Base-by-base conservation (phyloP, 495 filamentous ascomycete genomes). In the Annulohypoxylon moriforme region DNA sequence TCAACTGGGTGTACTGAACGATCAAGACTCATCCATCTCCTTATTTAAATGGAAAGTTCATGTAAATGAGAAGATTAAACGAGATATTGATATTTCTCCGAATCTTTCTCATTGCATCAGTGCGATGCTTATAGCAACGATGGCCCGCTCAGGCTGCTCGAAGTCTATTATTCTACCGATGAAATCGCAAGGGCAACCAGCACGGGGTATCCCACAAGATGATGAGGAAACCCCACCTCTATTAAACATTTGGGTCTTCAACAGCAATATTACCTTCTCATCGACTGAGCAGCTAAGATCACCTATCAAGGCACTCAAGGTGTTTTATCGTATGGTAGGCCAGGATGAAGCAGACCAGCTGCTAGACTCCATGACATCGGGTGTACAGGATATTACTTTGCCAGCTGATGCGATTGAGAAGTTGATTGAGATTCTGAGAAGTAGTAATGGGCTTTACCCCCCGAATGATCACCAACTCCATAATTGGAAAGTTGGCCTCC, bases 211-310 rank as follows among this genome's bases (percentile, higher is more conserved):
- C 64, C 22, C 40, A 64, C 33, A 64, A 68, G 14, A 38, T 69
- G 42, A 72, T 60, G 24, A 46, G 67, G 33, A 60, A 68, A 2
- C 67, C 49, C 44, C 61, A 67, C 20, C 67, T 44, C 20, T 82
- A 24, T 71, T 85, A 31, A 79, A 87, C 50, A 65, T 87, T 10
- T 94, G 92, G 92, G 83, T 92, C 10, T 90, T 94, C 69, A 93
- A 90, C 63, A 85, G 86, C 18, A 85, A 90, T 69, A 85, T 94
- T 24, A 79, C 83, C 7, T 94, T 91, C 69, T 87, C 84, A 16
- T 85, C 86, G 0, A 81, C 78, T 31, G 69, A 78, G 25, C 81
- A 82, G 53, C 79, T 82, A n/a, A 61, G 33, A 3, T 71, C 73
- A 16, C 74, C 76, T 16, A 16, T 76, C n/a, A 22, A 50, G 14